Conservation (phyloP, 2,329 filamentous ascomycete genomes). For the Fusarium siculi region DNA sequence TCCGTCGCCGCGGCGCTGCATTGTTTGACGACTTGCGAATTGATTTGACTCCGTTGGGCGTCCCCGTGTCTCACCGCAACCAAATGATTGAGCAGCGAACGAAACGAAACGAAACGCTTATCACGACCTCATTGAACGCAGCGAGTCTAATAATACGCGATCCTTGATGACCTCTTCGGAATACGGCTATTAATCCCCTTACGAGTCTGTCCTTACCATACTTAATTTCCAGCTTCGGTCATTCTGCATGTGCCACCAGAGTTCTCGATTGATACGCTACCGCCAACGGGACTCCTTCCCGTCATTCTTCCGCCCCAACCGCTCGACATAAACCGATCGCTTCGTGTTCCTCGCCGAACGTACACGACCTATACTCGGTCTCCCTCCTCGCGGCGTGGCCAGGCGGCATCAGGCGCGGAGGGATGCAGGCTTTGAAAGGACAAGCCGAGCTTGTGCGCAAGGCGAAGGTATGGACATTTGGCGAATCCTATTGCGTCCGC, state of each 20-base stretch:
- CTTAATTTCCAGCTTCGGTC: conserved; percentile 13
- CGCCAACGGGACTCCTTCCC: conserved; percentile 32
- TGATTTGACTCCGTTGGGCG: neutral
- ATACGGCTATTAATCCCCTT: neutral
- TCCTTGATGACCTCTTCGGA: neutral
- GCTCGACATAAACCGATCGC: conserved; percentile 14
- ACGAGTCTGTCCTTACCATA: conserved; percentile 20
- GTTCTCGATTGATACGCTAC: conserved; percentile 34
- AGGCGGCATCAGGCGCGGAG: conserved; percentile 47
- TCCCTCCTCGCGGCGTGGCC: conserved; percentile 38
- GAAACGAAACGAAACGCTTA: conserved; percentile 31
- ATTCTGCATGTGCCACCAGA: conserved; percentile 37
- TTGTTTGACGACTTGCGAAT: conserved; percentile 10
- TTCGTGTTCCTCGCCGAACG: conserved; percentile 1
- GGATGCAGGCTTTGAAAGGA: conserved; percentile 65
- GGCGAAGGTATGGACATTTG: conserved; percentile 61
- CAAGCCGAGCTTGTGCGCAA: conserved; percentile 71
- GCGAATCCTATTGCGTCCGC: neutral
- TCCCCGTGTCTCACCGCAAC: conserved; percentile 23
- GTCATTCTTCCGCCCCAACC: conserved; percentile 8
- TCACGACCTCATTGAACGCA: conserved; percentile 15
- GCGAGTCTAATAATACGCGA: neutral
- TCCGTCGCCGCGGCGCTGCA: neutral
- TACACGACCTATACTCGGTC: conserved; percentile 1
- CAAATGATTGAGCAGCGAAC: conserved; percentile 15